Evolutionary conservation across 2,329 filamentous ascomycete genomes (phyloP), one percentile per base, ranked within the genome.

Genomic region (Penicillium hesseltinei): DNA sequence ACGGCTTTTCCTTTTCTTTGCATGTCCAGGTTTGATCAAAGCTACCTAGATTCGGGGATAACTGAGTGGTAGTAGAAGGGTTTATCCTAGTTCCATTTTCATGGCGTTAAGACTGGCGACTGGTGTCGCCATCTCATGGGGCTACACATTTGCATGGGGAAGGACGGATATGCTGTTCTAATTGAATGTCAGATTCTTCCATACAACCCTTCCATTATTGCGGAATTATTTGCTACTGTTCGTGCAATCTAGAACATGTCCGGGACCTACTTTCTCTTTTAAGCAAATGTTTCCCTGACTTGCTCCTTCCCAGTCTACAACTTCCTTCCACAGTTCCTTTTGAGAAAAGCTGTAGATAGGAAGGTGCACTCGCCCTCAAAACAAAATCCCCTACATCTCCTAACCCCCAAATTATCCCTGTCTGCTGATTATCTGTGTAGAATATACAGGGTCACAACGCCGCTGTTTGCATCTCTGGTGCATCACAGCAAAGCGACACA

Each of bases 101-200:
- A 46, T 45, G 50, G 39, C 50, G 39, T 52, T 46, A 13, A 52
- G 40, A 52, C 39, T 46, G n/a, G 21, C 21, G 50, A 52, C 29
- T 46, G 23, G 21, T 13, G 36, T 52, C 17, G 29, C 21, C 31
- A 45, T 33, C 9, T 45, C 11, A 33, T 44, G 27, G 27, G 49
- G 27, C n/a, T 35, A 40, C 29, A 45, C 11, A 33, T 45, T 15
- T 50, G 8, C 36, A 29, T n/a, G 1, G 27, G 29, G 49, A 3
- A 9, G 15, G 19, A 44, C 5, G 29, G 39, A 36, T 33, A 21
- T 36, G 19, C 21, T 45, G 10, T 45, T 45, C 17, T 27, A 25
- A 29, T 51, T 4, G 2, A 44, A 44, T n/a, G 27, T 35, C 38
- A 6, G 38, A 15, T 31, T 23, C 25, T 51, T 47, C n/a, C 17